These are phyloP conservation scores for Neoboletus brunneissimus DNA, from an alignment of 768 basidiomycete genomes.

Conservation along the genomic window DNA sequence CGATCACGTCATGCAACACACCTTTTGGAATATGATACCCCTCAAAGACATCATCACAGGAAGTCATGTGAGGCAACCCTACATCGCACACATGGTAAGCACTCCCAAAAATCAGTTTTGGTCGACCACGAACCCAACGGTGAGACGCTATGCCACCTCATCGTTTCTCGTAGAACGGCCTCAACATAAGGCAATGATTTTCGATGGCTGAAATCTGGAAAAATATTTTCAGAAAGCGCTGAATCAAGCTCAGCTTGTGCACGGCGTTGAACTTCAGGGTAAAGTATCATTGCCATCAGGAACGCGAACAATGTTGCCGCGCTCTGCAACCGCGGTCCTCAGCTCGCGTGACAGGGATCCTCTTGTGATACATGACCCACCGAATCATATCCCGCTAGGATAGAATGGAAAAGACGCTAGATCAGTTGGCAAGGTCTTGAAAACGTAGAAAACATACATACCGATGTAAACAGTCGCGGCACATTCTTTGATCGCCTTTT, in stretches of 20 bases:
- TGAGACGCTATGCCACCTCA: slow-evolving; percentile 33
- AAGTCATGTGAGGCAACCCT: slow-evolving; percentile 31
- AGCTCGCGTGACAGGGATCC: not conserved
- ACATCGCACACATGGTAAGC: slow-evolving; percentile 5
- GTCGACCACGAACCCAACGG: slow-evolving; percentile 24
- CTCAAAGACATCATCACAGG: slow-evolving; percentile 42
- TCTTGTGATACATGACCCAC: slow-evolving; percentile 8
- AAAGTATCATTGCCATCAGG: slow-evolving; percentile 29
- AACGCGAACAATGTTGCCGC: slow-evolving; percentile 24
- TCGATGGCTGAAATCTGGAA: slow-evolving; percentile 29
- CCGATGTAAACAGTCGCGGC: slow-evolving; percentile 34
- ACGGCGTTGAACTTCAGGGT: slow-evolving; percentile 30
- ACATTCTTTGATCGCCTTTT: slow-evolving; percentile 26
- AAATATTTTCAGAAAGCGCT: slow-evolving; percentile 6
- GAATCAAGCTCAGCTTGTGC: slow-evolving; percentile 32
- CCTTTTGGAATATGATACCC: slow-evolving; percentile 41
- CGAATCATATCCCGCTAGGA: slow-evolving; percentile 28
- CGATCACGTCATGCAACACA: slow-evolving; percentile 6
- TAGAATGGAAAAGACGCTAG: not conserved
- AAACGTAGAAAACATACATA: slow-evolving; percentile 4
- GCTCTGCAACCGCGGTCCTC: slow-evolving; percentile 13
- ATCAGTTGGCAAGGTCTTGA: not conserved
- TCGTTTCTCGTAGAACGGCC: slow-evolving; percentile 30
- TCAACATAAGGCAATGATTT: slow-evolving; percentile 28
- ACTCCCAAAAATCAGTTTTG: not conserved